These are phyloP conservation scores for Pseudoscleropodium purum DNA, from an alignment of 225 moss, liverwort and hornwort species.

Conservation along the genomic window DNA sequence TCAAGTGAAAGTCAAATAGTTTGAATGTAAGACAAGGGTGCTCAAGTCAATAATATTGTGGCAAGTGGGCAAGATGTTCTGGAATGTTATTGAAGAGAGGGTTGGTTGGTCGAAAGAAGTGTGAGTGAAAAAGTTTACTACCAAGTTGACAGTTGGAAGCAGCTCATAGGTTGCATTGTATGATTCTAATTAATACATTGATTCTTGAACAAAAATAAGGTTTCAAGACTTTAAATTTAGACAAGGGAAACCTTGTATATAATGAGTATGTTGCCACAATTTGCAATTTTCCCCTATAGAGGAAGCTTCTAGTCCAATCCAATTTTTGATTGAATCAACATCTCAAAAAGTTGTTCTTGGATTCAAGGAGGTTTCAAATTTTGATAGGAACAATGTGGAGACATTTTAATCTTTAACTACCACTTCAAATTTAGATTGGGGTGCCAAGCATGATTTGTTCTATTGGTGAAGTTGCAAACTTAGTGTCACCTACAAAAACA, in stretches of 20 bases:
- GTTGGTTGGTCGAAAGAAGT: not conserved
- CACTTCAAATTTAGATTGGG: fast-evolving
- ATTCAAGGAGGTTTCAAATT: not conserved
- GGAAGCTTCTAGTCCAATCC: fast-evolving
- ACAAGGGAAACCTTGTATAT: fast-evolving
- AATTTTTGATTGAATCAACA: fast-evolving
- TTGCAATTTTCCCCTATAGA: not conserved
- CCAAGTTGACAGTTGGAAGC: not conserved
- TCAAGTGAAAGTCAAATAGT: not conserved
- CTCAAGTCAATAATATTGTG: not conserved
- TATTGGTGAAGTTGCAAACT: no score
- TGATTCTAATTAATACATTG: no score
- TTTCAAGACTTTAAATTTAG: not conserved
- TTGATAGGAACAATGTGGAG: not conserved
- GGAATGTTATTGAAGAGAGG: not conserved
- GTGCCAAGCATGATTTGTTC: not conserved
- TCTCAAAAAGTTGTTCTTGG: not conserved
- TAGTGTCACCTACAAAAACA: fast-evolving
- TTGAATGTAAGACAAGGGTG: not conserved
- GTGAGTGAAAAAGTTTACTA: not conserved
- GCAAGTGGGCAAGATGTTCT: not conserved
- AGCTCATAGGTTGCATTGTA: not conserved
- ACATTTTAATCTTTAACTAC: fast-evolving
- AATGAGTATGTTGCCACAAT: not conserved
- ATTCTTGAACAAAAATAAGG: no score